Evolutionary conservation across 306 rosid species (phyloP).

Genomic region (Rubus parviflorus): DNA sequence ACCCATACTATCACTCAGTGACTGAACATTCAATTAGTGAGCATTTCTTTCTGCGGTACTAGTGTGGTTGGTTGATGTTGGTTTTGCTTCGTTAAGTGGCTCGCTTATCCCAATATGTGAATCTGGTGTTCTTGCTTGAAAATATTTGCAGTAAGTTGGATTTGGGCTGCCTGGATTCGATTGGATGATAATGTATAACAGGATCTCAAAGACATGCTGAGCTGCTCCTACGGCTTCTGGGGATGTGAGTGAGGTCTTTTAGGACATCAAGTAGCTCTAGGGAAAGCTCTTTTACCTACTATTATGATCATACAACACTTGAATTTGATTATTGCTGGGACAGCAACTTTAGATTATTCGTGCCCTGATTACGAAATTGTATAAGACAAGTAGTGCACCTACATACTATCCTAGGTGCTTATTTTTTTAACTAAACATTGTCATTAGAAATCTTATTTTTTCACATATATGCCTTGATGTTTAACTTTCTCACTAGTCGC

Average conservation of each 20-base stretch:
- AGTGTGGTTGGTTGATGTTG: not conserved
- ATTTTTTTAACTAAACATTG: not conserved
- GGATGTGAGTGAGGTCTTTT: not conserved
- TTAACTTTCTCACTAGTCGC: not conserved
- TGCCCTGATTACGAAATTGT: not conserved
- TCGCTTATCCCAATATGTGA: not conserved
- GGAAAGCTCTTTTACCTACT: not conserved
- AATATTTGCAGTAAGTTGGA: not conserved
- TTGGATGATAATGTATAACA: not conserved
- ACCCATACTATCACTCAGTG: slow-evolving; percentile 29
- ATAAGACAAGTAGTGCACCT: not conserved
- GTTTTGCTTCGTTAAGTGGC: not conserved
- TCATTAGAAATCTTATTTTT: slow-evolving; percentile 3
- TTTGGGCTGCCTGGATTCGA: not conserved
- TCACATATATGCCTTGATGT: not conserved
- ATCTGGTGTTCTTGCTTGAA: not conserved
- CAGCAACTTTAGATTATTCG: not conserved
- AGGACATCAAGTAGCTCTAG: not conserved
- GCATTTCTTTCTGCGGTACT: not conserved
- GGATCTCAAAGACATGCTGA: not conserved
- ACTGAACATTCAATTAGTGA: slow-evolving; percentile 20
- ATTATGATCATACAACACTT: slow-evolving; percentile 3
- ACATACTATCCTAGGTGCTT: not conserved
- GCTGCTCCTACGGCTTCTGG: too few relatives aligned
- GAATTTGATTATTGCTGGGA: slow-evolving; percentile 7